A percentile compares a stretch with the other conserved stretches of the same genome.
These are phyloP conservation scores for Hanseniaspora mollemarum DNA, from an alignment of 805 yeast genomes.

Conservation along the genomic window DNA sequence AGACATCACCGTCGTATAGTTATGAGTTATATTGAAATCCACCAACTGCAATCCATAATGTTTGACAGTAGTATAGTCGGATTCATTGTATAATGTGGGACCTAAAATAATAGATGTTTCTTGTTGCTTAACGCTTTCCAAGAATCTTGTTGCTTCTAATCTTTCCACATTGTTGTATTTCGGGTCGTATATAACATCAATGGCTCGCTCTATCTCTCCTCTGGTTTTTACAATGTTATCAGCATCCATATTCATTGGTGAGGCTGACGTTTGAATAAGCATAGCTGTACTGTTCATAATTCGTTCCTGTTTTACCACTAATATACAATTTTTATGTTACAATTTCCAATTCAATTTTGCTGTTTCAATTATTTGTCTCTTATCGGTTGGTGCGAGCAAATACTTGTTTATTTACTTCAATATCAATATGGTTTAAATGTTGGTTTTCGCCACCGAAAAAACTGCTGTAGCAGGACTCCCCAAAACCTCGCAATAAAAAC, in stretches of 20 bases:
- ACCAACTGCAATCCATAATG: slow-evolving; percentile 81
- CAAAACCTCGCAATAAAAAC: no score
- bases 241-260: neutral
- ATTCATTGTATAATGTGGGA: slow-evolving; percentile 56
- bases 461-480: no score
- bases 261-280: no score
- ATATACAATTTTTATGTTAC: no score
- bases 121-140: slow-evolving; percentile 68
- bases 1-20: neutral
- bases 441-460: no score
- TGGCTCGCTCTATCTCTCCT: slow-evolving; percentile 35
- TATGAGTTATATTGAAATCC: slow-evolving; percentile 52
- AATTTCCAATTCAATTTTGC: neutral
- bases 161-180: slow-evolving; percentile 48
- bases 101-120: slow-evolving; percentile 70
- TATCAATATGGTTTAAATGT: no score
- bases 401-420: neutral
- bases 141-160: slow-evolving; percentile 48
- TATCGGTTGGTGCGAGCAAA: neutral
- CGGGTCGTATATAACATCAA: slow-evolving; percentile 62
- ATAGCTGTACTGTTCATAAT: no score
- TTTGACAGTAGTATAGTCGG: slow-evolving; percentile 59
- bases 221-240: neutral
- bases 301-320: neutral
- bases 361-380: neutral